Conservation (phyloP, 352 stramenopile species). For the Phytophthora quininea region DNA sequence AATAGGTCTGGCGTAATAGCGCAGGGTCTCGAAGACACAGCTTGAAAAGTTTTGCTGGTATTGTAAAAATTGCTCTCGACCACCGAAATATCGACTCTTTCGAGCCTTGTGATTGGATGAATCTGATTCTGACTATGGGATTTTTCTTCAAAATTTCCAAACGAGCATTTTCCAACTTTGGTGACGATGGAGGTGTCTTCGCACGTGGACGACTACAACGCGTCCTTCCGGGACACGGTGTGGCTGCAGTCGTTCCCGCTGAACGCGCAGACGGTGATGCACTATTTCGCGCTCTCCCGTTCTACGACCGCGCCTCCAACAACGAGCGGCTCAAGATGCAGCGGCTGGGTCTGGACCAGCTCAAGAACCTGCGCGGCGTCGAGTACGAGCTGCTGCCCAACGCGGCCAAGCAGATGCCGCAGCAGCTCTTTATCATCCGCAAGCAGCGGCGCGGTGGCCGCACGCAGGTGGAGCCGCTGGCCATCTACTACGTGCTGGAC, state of each 20-base stretch:
- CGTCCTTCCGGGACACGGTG: conserved; percentile 87
- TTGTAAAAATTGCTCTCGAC: too few relatives aligned
- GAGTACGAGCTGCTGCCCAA: conserved; percentile 90
- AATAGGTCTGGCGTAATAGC: too few relatives aligned
- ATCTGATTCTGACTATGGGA: too few relatives aligned
- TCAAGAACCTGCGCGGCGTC: conserved; percentile 88
- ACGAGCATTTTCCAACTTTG: too few relatives aligned
- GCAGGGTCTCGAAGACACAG: too few relatives aligned
- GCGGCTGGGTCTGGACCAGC: conserved; percentile 82
- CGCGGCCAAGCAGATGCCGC: conserved; percentile 80
- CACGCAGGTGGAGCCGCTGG: conserved; percentile 81
- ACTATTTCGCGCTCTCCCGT: conserved; percentile 90
- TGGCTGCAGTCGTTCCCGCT: conserved; percentile 88
- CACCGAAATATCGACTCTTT: too few relatives aligned
- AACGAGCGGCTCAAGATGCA: conserved; percentile 93
- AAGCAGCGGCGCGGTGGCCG: conserved; percentile 83
- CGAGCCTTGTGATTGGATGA: too few relatives aligned
- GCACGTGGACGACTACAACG: conserved; percentile 89
- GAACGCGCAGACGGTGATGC: conserved; percentile 83
- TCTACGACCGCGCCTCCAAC: conserved; percentile 91
- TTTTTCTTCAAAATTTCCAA: too few relatives aligned
- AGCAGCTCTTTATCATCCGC: conserved; percentile 88
- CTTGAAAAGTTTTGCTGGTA: too few relatives aligned
- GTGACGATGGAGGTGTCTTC: conserved; percentile 66
- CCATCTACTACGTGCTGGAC: conserved; percentile 90